These are phyloP conservation scores for Fusarium sp. DNA, from an alignment of 2,329 filamentous ascomycete genomes.

Conservation along the genomic window DNA sequence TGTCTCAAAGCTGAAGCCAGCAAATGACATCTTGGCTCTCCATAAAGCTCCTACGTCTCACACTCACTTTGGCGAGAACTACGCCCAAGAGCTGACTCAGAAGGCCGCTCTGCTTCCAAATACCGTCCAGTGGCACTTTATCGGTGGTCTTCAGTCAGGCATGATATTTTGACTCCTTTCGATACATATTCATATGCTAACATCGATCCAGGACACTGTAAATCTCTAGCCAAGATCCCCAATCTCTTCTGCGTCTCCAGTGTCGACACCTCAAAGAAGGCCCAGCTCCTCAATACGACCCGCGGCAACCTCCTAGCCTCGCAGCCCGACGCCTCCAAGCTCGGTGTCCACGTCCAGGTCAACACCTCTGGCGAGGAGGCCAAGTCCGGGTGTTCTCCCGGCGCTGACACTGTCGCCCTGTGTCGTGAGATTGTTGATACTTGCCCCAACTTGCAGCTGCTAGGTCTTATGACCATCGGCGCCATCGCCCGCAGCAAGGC, in stretches of 20 bases:
- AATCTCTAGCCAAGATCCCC: slow-evolving; percentile 81
- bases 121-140: slow-evolving; percentile 92
- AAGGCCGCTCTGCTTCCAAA: slow-evolving; percentile 82
- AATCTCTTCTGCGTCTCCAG: slow-evolving; percentile 93
- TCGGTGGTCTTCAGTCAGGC: slow-evolving; percentile 87
- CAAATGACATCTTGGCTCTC: slow-evolving; percentile 85
- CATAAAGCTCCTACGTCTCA: slow-evolving; percentile 69
- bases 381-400: slow-evolving; percentile 83
- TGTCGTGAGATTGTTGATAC: slow-evolving; percentile 73
- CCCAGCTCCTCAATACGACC: slow-evolving; percentile 77
- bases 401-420: slow-evolving; percentile 65
- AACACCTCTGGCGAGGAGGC: slow-evolving; percentile 89
- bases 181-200: slow-evolving; percentile 14
- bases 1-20: slow-evolving; percentile 95
- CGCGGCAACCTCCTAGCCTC: slow-evolving; percentile 65
- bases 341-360: slow-evolving; percentile 88
- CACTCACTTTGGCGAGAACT: slow-evolving; percentile 94
- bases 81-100: slow-evolving; percentile 85
- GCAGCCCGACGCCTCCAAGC: slow-evolving; percentile 51
- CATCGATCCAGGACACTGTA: slow-evolving; percentile 76
- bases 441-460: slow-evolving; percentile 76
- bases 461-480: slow-evolving; percentile 96
- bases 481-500: slow-evolving; percentile 85
- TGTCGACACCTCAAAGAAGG: slow-evolving; percentile 88
- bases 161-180: slow-evolving; percentile 3